Evolutionary conservation across 352 stramenopile genomes (phyloP).

Genomic region (Nothophytophthora sp.): DNA sequence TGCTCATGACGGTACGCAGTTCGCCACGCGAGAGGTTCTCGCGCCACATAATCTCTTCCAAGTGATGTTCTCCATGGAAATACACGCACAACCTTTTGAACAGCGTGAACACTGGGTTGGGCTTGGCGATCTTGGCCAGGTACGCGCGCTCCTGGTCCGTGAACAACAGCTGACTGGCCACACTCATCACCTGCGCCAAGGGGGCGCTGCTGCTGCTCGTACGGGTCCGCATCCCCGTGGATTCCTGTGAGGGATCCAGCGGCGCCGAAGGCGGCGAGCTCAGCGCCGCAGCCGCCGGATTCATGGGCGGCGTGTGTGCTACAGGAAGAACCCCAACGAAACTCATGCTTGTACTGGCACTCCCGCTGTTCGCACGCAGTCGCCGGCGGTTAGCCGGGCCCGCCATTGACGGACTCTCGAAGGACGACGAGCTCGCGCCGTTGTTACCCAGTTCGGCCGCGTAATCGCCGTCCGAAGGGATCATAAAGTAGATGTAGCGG

Average conservation of each 20-base stretch:
- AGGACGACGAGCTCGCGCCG: constrained; percentile 2
- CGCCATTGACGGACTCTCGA: constrained; percentile 36
- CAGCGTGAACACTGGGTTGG: constrained; percentile 75
- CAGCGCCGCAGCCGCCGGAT: constrained; percentile 17
- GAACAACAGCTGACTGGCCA: constrained; percentile 47
- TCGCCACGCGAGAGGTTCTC: constrained; percentile 84
- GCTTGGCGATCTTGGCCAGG: constrained; percentile 79
- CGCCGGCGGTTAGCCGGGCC: constrained; percentile 24
- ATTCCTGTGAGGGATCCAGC: constrained; percentile 5
- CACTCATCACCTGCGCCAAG: constrained; percentile 33
- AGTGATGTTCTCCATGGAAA: constrained; percentile 85
- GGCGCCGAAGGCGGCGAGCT: constrained; percentile 19
- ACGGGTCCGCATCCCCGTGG: constrained; percentile 7
- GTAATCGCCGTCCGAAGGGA: constrained; percentile 65
- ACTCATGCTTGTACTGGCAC: constrained; percentile 20
- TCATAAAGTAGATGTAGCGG: constrained; percentile 88
- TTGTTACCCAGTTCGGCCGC: constrained; percentile 26
- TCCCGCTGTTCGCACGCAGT: constrained; percentile 25
- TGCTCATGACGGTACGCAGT: constrained; percentile 76
- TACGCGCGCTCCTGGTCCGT: constrained; percentile 74
- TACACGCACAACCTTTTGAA: constrained; percentile 86
- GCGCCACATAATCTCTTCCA: constrained; percentile 91
- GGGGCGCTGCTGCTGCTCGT: constrained; percentile 7
- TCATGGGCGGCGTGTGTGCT: constrained; percentile 29
- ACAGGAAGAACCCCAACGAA: constrained; percentile 20